Evolutionary conservation across 352 stramenopile genomes (phyloP).

Genomic region (Thraustotheca clavata): DNA sequence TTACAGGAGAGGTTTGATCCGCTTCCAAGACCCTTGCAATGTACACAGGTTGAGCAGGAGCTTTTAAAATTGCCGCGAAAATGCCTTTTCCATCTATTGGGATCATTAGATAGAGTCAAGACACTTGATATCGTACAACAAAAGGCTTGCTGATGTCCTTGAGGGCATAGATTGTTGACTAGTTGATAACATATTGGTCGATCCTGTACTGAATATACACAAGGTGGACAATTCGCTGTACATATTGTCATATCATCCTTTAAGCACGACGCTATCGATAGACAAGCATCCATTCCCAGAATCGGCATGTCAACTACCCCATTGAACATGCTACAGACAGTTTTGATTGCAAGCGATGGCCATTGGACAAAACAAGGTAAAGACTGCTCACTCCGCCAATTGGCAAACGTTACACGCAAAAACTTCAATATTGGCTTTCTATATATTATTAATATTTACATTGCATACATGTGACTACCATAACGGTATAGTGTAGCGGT

Average conservation of each 20-base stretch:
- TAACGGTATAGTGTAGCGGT: background rate
- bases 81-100: constrained; percentile 3
- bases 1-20: background rate
- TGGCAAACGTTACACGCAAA: no score
- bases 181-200: background rate
- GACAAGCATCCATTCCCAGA: no score
- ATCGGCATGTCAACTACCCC: no score
- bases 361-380: no score
- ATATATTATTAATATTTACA: no score
- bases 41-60: background rate
- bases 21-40: background rate
- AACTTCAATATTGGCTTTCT: no score
- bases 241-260: background rate
- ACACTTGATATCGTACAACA: background rate
- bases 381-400: no score
- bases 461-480: no score
- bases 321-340: no score
- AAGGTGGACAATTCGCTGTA: constrained; percentile 4
- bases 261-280: background rate
- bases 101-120: background rate
- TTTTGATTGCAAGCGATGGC: no score
- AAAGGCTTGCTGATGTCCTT: background rate
- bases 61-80: constrained; percentile 33
- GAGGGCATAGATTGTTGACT: background rate
- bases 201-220: background rate